Base-by-base conservation (phyloP, 352 stramenopile genomes). In the Pythium brachiatum region DNA sequence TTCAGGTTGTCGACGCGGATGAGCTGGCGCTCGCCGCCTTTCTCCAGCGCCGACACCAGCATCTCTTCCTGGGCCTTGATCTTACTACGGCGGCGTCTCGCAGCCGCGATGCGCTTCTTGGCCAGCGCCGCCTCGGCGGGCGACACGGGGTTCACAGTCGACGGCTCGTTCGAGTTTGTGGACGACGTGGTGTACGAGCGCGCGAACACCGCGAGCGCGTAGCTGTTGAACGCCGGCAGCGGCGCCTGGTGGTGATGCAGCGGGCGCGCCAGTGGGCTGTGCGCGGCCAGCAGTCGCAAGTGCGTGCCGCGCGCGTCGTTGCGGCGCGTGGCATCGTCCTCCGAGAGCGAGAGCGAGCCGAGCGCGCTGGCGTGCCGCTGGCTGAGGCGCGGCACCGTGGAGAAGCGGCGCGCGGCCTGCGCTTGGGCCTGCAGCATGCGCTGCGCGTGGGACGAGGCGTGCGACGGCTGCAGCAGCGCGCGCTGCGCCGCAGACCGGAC, bases 81-180 rank as follows among this genome's bases (percentile, higher is more conserved):
- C 74, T 90, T 92, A 60, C 79, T 89, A 48, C 83, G 81, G 20
- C 81, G 78, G 13, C 83, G 81, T 47, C 83, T 66, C 1, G 81
- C 81, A 1, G 83, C 83, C 23, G 81, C 81, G 62, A 92, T 81
- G 60, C 88, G 88, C 77, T 92, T 92, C 72, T 92, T 92, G 7
- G 77, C 69, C 4, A 78, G 80, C 18, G 80, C 78, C n/a, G 68
- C 69, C 53, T 89, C 77, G 3, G 70, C 70, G 5, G 74, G 53
- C 13, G 74, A 53, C 34, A 57, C 39, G 4, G 73, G 57, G 16
- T 69, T 48, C 43, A 75, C 74, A 1, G 61, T 69, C 21, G 55
- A 32, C 29, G 76, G 82, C 36, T 67, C 64, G 32, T 70, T 70
- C 9, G 57, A 26, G 53, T 72, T 72, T 16, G 57, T 60, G 15